phyloP scores from a whole-genome alignment of 768 basidiomycete genomes.

The Podaxis pistillaris region DNA sequence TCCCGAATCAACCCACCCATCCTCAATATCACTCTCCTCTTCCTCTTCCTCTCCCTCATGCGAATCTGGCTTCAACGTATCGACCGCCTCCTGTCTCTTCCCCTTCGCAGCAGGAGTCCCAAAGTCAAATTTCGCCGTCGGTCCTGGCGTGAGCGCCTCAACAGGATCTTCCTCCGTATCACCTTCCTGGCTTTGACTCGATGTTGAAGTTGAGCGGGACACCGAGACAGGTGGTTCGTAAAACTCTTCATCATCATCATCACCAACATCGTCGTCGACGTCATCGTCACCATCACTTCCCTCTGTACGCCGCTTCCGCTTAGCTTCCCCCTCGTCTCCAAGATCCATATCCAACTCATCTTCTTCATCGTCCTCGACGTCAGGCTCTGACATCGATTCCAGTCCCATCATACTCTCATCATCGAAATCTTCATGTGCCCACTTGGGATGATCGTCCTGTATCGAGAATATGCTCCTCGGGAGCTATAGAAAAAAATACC shows the following conservation, averaged over 20 bases:
- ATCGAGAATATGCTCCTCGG: constrained; percentile 80
- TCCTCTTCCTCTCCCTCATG: constrained; percentile 41
- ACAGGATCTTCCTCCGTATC: constrained; percentile 75
- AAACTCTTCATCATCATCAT: constrained; percentile 39
- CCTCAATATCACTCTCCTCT: constrained; percentile 52
- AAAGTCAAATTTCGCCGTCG: constrained; percentile 36
- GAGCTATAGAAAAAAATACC: constrained; percentile 32
- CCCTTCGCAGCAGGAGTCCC: constrained; percentile 18
- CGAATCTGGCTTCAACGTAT: constrained; percentile 24
- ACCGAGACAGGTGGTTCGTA: constrained; percentile 40
- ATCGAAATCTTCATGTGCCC: constrained; percentile 68
- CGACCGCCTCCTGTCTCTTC: constrained; percentile 24
- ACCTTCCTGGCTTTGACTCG: constrained; percentile 44
- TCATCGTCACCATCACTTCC: neutral
- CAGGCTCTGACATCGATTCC: constrained; percentile 80
- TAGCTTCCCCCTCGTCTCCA: neutral
- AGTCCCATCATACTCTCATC: constrained; percentile 62
- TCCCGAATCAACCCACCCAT: constrained; percentile 67
- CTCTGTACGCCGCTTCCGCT: neutral
- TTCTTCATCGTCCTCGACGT: constrained; percentile 57
- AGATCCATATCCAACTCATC: constrained; percentile 22
- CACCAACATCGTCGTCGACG: constrained; percentile 20
- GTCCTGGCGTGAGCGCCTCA: constrained; percentile 69
- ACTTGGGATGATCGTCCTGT: constrained; percentile 84
- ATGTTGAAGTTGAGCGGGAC: constrained; percentile 35